These are phyloP conservation scores for Globisporangium abappressorium DNA, from an alignment of 352 stramenopile species.

Conservation along the genomic window DNA sequence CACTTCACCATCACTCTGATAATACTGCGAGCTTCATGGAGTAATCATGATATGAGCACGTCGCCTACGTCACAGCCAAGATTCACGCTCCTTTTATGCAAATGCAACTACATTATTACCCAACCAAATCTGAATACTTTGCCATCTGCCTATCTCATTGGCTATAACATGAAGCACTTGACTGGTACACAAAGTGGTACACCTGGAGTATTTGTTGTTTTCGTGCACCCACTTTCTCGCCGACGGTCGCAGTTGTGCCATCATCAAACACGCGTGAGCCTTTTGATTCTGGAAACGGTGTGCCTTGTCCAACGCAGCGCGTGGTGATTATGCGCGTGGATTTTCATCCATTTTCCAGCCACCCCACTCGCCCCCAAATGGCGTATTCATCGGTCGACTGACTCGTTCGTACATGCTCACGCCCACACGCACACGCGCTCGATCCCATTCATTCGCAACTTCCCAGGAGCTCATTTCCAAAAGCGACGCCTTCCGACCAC, in stretches of 20 bases:
- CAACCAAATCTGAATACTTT: background rate
- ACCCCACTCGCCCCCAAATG: background rate
- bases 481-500: conserved; percentile 4
- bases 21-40: background rate
- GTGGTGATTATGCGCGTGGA: background rate
- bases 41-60: background rate
- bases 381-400: background rate
- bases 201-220: background rate
- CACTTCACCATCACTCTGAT: background rate
- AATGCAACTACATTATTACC: background rate
- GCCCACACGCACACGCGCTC: background rate
- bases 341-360: background rate
- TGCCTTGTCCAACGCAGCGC: background rate
- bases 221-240: background rate
- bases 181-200: background rate
- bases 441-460: background rate
- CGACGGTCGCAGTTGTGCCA: conserved; percentile 4
- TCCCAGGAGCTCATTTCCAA: conserved; percentile 3
- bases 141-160: background rate
- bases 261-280: background rate
- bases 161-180: background rate
- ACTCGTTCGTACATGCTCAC: background rate
- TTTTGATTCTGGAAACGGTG: background rate
- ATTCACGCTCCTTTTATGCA: conserved; percentile 5
- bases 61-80: background rate